Base-by-base conservation (phyloP, 1,139 yeast genomes). In the Lodderomyces metapsilosis region DNA sequence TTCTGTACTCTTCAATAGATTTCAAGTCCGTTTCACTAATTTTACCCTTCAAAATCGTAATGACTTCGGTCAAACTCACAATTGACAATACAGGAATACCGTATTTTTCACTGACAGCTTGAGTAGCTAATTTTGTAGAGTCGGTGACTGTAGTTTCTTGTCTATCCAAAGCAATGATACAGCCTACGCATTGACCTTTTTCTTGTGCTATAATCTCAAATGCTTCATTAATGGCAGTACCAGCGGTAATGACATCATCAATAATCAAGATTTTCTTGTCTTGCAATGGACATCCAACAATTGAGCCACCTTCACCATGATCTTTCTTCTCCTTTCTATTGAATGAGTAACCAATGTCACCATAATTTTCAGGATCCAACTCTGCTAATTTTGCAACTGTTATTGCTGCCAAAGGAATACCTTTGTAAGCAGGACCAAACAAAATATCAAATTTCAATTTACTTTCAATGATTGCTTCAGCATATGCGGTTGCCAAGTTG, bases 191-290 rank as follows among this genome's bases (percentile, higher is more conserved):
- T 17, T 68, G 58, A 41, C 96, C 98, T 34, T 79, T 71, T 53
- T 83, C 92, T 21, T 60, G 69, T 20, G 71, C 71, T 55, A 92
- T 88, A 54, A 92, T 86, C 41, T 76, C 81, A 53, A 88, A 86
- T 1, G 98, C 97, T 66, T 92, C 98, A 56, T 85, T 86, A 60
- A 91, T 89, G 41, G 98, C 98, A 45, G 98, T 92, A 32, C 98
- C 98, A 2, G 98, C 98, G 46, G 98, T 92, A 82, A 92, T 91
- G 39, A 92, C 98, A 57, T 92, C 98, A 64, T 92, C 98, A 50
- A 92, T 88, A 55, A 92, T 85, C 56, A 92, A 71, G 25, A 89
- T 79, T 48, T 74, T 76, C 63, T 89, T 85, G 43, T 78, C 86
- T 47, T 76, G 74, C 54, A 92, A 75, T 3, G 79, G 65, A 36